A percentile compares a stretch with the other conserved stretches of the same genome.
These are phyloP conservation scores for Limnanthes douglasii DNA, from an alignment of 345 rosid genomes.

Conservation along the genomic window DNA sequence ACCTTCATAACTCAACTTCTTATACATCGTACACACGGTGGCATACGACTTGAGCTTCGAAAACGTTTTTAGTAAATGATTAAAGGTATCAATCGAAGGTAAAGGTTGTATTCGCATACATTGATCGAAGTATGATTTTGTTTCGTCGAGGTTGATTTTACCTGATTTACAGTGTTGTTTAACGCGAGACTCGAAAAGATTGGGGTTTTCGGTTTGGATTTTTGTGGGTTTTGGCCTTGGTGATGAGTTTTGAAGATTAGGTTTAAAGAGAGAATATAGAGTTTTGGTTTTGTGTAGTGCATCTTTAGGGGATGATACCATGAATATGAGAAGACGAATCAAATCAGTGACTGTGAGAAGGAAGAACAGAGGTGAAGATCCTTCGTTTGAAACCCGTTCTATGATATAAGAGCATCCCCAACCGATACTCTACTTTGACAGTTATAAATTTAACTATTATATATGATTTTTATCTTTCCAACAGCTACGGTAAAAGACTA, in stretches of 20 bases:
- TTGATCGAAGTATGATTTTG: constrained; percentile 4
- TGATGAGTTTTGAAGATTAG: neutral
- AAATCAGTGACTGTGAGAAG: no score
- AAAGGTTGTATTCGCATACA: constrained; percentile 5
- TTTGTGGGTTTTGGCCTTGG: neutral
- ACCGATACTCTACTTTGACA: no score
- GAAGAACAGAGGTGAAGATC: no score
- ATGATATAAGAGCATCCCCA: no score
- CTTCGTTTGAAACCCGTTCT: no score
- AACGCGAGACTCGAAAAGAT: constrained; percentile 7
- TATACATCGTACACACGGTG: constrained; percentile 5
- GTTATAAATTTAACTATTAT: no score
- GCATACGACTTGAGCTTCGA: constrained; percentile 2
- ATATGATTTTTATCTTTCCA: no score
- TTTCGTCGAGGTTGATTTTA: constrained; percentile 3
- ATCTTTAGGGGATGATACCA: neutral
- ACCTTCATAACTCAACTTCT: neutral
- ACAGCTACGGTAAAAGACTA: no score
- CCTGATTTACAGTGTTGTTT: constrained; percentile 10
- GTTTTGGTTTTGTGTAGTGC: neutral
- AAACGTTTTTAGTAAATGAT: constrained; percentile 6
- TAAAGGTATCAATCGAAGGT: constrained; percentile 11
- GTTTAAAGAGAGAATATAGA: neutral
- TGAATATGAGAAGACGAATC: no score
- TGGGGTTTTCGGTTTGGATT: neutral